Base-by-base conservation (phyloP, 108 stramenopile genomes). In the Fragilaria radians region DNA sequence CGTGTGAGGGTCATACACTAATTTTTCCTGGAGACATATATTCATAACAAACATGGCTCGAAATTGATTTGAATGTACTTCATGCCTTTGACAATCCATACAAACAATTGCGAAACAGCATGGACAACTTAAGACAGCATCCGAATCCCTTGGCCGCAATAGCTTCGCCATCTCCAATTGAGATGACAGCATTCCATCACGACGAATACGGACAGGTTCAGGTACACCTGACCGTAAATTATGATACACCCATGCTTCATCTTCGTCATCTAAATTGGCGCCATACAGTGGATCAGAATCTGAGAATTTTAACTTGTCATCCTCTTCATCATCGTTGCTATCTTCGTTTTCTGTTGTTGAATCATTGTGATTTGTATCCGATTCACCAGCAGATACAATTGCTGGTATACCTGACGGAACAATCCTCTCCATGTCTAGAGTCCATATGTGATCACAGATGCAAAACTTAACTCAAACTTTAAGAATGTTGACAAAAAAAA, bases 31-130 rank as follows among this genome's bases (percentile, higher is more conserved):
- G 36, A 42, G 36, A 32, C 74, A 68, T 58, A 93, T 80, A 48
- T 88, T 85, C 88, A 93, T 88, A 23, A 93, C 91, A 81, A 93
- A 93, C 88, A 93, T 93, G 59, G 91, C 91, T 32, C 91, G 74
- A 49, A 63, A 93, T 69, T 93, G 91, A 71, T 93, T 88, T 3
- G 70, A 59, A 61, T 86, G 88, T 21, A 53, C 48, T 53, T 84
- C 78, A 62, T 93, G 91, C 56, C 75, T 63, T 66, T 93, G 91
- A 70, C 87, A 93, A 76, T 93, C 91, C 88, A 93, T 89, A 52
- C 87, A 89, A 27, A 93, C 84, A 66, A 81, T 83, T 42, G 65
- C 73, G 52, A 93, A 93, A 54, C 91, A 93, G 29, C 87, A 85
- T 18, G 91, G 91, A 54, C 91, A 93, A 29, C 77, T 76, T 46